These are phyloP conservation scores for Paracamarosporium sp. DNA, from an alignment of 2,329 filamentous ascomycete genomes.

Conservation along the genomic window DNA sequence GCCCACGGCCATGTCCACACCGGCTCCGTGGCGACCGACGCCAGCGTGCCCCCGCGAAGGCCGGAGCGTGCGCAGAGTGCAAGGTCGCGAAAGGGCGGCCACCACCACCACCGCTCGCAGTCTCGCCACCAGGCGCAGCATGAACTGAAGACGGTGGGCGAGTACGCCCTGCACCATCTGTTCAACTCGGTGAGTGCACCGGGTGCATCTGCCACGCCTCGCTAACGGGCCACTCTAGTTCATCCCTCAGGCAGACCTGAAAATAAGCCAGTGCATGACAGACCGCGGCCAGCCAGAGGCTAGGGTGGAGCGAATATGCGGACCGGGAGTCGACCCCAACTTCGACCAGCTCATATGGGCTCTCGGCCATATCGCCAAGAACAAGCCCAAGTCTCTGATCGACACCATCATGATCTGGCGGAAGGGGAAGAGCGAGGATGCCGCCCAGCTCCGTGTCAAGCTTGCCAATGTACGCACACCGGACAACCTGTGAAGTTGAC, in stretches of 20 bases:
- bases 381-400: conserved; percentile 93
- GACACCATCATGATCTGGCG: conserved; percentile 99
- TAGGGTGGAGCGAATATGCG: conserved; percentile 87
- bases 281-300: conserved; percentile 81
- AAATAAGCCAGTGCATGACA: conserved; percentile 87
- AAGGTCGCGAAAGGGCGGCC: conserved; percentile 75
- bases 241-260: conserved; percentile 94
- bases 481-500: not conserved
- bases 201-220: not conserved
- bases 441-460: conserved; percentile 51
- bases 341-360: conserved; percentile 96
- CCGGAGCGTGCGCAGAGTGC: conserved; percentile 58
- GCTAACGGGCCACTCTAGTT: conserved; percentile 63
- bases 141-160: conserved; percentile 91
- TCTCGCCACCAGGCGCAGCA: conserved; percentile 68
- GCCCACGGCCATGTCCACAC: conserved; percentile 6
- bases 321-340: conserved; percentile 81
- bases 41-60: conserved; percentile 34
- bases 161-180: conserved; percentile 95
- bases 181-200: conserved; percentile 76
- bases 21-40: conserved; percentile 20
- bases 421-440: conserved; percentile 91
- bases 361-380: conserved; percentile 90
- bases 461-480: conserved; percentile 35
- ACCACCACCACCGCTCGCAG: conserved; percentile 78